Evolutionary conservation across 768 basidiomycete species (phyloP).

Genomic region (Mycena capillaripes): DNA sequence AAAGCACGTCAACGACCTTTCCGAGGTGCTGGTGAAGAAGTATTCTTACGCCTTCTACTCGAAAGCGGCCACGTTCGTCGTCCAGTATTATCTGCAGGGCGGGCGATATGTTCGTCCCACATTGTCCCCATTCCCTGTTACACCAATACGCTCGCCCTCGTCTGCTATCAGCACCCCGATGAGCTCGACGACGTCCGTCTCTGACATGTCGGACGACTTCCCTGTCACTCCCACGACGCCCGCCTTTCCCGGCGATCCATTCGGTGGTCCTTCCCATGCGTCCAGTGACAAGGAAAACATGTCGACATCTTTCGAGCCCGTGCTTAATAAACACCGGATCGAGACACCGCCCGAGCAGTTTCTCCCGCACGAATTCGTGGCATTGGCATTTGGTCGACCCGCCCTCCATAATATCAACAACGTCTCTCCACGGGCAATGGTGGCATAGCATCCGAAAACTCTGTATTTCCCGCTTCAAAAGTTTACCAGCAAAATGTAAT

Average conservation of each 20-base stretch:
- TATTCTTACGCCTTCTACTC: conserved; percentile 98
- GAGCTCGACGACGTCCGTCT: conserved; percentile 80
- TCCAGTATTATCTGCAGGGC: conserved; percentile 94
- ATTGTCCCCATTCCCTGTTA: conserved; percentile 70
- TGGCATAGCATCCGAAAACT: conserved; percentile 64
- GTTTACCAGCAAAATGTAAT: conserved; percentile 84
- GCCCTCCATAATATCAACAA: conserved; percentile 85
- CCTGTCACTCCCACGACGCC: conserved; percentile 87
- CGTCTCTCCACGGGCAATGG: conserved; percentile 73
- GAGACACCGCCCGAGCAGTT: conserved; percentile 82
- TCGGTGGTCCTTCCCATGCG: conserved; percentile 56
- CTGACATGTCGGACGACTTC: conserved; percentile 87
- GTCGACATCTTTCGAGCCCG: conserved; percentile 77
- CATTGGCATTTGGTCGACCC: conserved; percentile 81
- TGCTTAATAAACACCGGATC: conserved; percentile 77
- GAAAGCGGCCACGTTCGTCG: conserved; percentile 93
- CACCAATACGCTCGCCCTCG: conserved; percentile 68
- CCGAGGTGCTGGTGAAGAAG: conserved; percentile 97
- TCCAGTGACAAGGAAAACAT: conserved; percentile 89
- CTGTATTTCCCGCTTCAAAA: conserved; percentile 50
- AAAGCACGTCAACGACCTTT: conserved; percentile 91
- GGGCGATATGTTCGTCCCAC: conserved; percentile 74
- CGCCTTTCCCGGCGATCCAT: conserved; percentile 71
- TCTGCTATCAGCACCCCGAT: conserved; percentile 79
- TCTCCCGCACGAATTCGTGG: conserved; percentile 85